Conservation (phyloP, 2,329 filamentous ascomycete species). For the Monascus ruber region DNA sequence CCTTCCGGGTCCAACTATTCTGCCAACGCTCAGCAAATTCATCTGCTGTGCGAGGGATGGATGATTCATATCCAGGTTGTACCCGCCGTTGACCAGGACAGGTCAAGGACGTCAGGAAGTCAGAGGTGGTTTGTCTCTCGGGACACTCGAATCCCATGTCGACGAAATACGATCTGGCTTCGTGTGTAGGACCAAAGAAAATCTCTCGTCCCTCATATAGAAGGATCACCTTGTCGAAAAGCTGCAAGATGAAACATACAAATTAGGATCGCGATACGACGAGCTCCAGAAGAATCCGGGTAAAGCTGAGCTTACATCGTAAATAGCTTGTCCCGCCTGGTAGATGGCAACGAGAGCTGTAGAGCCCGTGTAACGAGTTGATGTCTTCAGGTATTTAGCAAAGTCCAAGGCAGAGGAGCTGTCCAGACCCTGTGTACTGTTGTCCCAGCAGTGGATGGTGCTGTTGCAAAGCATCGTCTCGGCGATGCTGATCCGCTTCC, state of each 20-base stretch:
- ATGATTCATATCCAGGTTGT: conserved; percentile 46
- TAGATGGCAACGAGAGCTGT: conserved; percentile 45
- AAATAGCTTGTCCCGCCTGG: conserved; percentile 34
- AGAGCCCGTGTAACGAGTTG: conserved; percentile 36
- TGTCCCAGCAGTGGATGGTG: conserved; percentile 36
- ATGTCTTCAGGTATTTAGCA: conserved; percentile 37
- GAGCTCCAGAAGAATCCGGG: background rate
- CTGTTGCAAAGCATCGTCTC: conserved; percentile 39
- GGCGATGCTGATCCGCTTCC: conserved; percentile 50
- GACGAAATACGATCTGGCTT: conserved; percentile 55
- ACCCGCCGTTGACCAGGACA: conserved; percentile 48
- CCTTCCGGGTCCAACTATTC: conserved; percentile 36
- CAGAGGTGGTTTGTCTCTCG: conserved; percentile 52
- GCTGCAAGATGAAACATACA: conserved; percentile 13
- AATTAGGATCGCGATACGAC: conserved; percentile 5
- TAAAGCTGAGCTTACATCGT: conserved; percentile 34
- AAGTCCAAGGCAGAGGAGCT: conserved; percentile 46
- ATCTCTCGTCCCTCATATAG: conserved; percentile 64
- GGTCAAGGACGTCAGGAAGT: conserved; percentile 58
- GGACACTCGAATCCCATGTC: conserved; percentile 57
- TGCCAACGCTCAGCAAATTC: conserved; percentile 52
- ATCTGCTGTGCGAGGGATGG: conserved; percentile 53
- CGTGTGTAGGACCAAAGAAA: conserved; percentile 52
- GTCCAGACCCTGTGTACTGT: conserved; percentile 39
- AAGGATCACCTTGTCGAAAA: conserved; percentile 60